Percentiles rank a stretch among this genome's conserved stretches.
Evolutionary conservation across 768 basidiomycete genomes (phyloP).

Genomic region (Rhizopogon roseolus): DNA sequence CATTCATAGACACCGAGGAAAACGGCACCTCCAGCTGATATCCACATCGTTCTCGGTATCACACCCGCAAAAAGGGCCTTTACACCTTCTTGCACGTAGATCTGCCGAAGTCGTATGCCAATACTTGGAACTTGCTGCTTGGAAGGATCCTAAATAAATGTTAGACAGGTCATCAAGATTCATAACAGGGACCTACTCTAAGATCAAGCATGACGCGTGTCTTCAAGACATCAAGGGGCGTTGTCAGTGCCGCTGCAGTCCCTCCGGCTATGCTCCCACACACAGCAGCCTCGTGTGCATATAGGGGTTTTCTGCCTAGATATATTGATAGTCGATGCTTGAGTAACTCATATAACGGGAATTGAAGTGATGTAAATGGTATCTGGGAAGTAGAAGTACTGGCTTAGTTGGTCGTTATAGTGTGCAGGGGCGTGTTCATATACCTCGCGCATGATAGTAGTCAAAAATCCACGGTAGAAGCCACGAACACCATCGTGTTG

Average conservation of each 20-base stretch:
- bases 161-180: neutral
- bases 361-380: too few species aligned
- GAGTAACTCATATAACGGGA: too few species aligned
- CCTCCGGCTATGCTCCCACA: conserved; percentile 93
- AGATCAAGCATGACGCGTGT: conserved; percentile 96
- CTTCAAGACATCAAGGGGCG: conserved; percentile 94
- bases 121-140: conserved; percentile 52
- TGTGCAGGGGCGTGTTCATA: too few species aligned
- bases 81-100: too few species aligned
- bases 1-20: conserved; percentile 97
- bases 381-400: too few species aligned
- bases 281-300: conserved; percentile 72
- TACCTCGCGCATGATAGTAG: too few species aligned
- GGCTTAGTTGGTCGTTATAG: too few species aligned
- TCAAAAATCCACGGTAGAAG: too few species aligned
- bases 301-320: conserved; percentile 51
- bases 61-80: conserved; percentile 81
- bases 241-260: conserved; percentile 83
- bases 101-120: too few species aligned
- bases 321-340: conserved; percentile 49
- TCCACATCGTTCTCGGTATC: conserved; percentile 92
- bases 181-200: conserved; percentile 43
- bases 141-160: conserved; percentile 38
- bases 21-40: conserved; percentile 93
- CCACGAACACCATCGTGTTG: too few species aligned